phyloP scores from a whole-genome alignment of 805 yeast genomes.

The Yamadazyma sp. region DNA sequence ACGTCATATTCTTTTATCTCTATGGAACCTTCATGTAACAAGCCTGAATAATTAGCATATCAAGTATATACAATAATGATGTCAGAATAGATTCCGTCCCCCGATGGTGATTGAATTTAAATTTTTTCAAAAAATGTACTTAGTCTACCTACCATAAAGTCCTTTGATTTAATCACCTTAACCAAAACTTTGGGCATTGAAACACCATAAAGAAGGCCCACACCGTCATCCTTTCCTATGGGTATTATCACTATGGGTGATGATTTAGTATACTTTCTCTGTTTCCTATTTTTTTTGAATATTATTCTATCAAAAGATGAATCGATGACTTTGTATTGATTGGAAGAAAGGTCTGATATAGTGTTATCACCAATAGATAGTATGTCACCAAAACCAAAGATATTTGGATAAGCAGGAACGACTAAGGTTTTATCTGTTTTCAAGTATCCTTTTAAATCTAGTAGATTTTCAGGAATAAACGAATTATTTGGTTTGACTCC shows the following conservation, averaged over 20 bases:
- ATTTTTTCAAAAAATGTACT: background rate
- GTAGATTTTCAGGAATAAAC: slow-evolving; percentile 22
- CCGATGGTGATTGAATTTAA: too few relatives aligned
- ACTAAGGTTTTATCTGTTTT: slow-evolving; percentile 23
- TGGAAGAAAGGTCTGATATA: slow-evolving; percentile 2
- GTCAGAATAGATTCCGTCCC: background rate
- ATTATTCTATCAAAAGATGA: too few relatives aligned
- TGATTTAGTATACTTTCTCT: slow-evolving; percentile 11
- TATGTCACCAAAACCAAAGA: slow-evolving; percentile 37
- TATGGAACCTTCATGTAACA: too few relatives aligned
- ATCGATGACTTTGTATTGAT: background rate
- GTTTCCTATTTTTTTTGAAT: slow-evolving; percentile 4
- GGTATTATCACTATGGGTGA: slow-evolving; percentile 24
- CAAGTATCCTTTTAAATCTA: slow-evolving; percentile 27
- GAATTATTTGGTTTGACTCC: slow-evolving; percentile 29
- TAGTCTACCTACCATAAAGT: slow-evolving; percentile 19
- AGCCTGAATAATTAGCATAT: background rate
- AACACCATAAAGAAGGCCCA: slow-evolving; percentile 28
- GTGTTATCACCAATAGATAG: slow-evolving; percentile 16
- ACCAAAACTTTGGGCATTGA: slow-evolving; percentile 28
- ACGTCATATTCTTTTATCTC: too few relatives aligned
- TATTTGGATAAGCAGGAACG: slow-evolving; percentile 21
- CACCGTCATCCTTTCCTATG: slow-evolving; percentile 33
- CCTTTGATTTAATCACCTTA: slow-evolving; percentile 23
- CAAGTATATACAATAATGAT: too few relatives aligned